phyloP scores from a whole-genome alignment of 805 yeast species.

The Geotrichum ghanense region DNA sequence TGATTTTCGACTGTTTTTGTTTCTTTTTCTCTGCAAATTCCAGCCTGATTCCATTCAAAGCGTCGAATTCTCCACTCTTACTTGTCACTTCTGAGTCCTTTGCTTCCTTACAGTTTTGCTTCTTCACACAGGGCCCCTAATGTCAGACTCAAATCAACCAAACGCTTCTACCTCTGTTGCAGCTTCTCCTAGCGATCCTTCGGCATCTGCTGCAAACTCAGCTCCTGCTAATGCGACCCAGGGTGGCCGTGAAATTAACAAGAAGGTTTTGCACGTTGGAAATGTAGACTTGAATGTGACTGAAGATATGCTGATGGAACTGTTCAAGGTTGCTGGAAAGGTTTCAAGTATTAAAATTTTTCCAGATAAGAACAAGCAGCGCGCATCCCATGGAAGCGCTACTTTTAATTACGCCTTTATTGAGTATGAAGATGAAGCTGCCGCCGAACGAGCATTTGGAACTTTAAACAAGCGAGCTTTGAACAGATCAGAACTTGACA shows the following conservation, averaged over 20 bases:
- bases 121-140: too few relatives aligned
- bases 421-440: conserved; percentile 48
- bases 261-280: conserved; percentile 67
- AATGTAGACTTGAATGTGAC: conserved; percentile 53
- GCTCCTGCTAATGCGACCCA: conserved; percentile 59
- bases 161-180: neutral
- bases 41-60: too few relatives aligned
- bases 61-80: too few relatives aligned
- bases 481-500: conserved; percentile 44
- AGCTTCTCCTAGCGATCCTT: too few relatives aligned
- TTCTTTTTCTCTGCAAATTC: too few relatives aligned
- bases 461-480: conserved; percentile 44
- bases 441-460: conserved; percentile 53
- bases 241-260: conserved; percentile 75
- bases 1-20: too few relatives aligned
- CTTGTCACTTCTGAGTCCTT: too few relatives aligned
- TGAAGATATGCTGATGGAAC: conserved; percentile 50
- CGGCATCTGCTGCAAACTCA: neutral
- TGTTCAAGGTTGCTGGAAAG: conserved; percentile 51
- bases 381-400: conserved; percentile 10
- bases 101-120: too few relatives aligned
- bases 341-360: conserved; percentile 58
- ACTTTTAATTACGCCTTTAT: conserved; percentile 78
- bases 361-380: conserved; percentile 52
- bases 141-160: neutral